Conservation (phyloP, 805 yeast genomes). For the Ogataea methylovora region DNA sequence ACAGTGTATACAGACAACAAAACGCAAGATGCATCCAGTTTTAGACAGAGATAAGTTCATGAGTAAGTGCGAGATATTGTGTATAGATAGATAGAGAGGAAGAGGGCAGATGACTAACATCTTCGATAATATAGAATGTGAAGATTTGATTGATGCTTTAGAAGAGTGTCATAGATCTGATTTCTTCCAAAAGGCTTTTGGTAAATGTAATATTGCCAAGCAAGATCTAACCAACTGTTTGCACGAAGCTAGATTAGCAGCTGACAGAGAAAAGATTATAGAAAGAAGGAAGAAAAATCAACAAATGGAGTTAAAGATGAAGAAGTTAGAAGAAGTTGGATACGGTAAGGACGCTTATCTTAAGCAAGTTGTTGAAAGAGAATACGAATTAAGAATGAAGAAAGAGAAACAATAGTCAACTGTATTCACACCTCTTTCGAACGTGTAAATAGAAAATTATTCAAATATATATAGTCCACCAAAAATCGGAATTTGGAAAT, state of each 20-base stretch:
- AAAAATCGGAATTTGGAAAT: no score
- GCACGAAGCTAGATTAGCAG: constrained; percentile 63
- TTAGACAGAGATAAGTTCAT: constrained; percentile 22
- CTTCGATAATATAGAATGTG: constrained; percentile 46
- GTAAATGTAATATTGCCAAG: constrained; percentile 78
- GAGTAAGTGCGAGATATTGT: constrained; percentile 13
- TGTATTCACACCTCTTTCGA: no score
- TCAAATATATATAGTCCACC: no score
- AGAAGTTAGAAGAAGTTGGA: constrained; percentile 63
- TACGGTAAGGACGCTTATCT: constrained; percentile 71
- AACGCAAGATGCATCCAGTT: constrained; percentile 22
- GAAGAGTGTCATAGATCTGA: constrained; percentile 80
- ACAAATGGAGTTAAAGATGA: constrained; percentile 48
- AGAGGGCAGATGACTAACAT: background rate
- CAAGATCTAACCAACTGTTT: constrained; percentile 74
- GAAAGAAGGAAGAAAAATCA: constrained; percentile 51
- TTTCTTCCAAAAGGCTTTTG: constrained; percentile 63
- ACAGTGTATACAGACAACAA: no score
- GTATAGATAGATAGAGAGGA: background rate
- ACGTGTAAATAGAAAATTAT: no score
- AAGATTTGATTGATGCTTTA: constrained; percentile 74
- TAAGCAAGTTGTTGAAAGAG: constrained; percentile 54
- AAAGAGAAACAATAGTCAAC: no score
- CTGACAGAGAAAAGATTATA: constrained; percentile 47
- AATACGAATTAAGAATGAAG: constrained; percentile 24